Percentiles rank a stretch among this genome's conserved stretches.
Conservation (phyloP, 1,139 yeast genomes). For the Arxiozyma telluris region DNA sequence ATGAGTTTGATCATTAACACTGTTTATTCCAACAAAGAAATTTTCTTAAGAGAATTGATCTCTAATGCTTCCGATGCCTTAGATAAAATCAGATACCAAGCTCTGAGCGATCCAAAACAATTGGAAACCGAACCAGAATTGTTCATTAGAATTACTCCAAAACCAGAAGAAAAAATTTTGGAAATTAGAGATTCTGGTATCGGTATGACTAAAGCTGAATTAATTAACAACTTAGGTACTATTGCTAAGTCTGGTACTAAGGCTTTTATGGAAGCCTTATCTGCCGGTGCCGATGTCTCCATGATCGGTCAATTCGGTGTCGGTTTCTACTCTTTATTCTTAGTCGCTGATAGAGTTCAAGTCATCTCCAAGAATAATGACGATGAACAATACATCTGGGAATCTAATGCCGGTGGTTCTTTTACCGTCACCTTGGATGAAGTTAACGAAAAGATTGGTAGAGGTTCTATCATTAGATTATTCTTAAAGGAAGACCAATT, state of each 20-base stretch:
- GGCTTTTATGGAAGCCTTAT: slow-evolving; percentile 97
- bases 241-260: slow-evolving; percentile 99
- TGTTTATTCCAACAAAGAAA: slow-evolving; percentile 98
- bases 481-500: slow-evolving; percentile 98
- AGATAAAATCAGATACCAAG: slow-evolving; percentile 96
- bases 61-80: slow-evolving; percentile 96
- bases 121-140: slow-evolving; percentile 94
- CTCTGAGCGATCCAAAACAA: slow-evolving; percentile 83
- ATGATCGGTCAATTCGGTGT: slow-evolving; percentile 99
- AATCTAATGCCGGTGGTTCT: slow-evolving; percentile 99
- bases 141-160: slow-evolving; percentile 95
- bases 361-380: slow-evolving; percentile 98
- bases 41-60: slow-evolving; percentile 96
- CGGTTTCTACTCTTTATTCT: slow-evolving; percentile 99
- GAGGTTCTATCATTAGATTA: slow-evolving; percentile 94
- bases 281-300: slow-evolving; percentile 99
- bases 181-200: slow-evolving; percentile 99
- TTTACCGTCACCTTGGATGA: slow-evolving; percentile 93
- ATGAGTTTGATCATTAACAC: slow-evolving; percentile 99
- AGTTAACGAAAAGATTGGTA: slow-evolving; percentile 71
- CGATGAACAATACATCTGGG: slow-evolving; percentile 99
- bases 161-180: slow-evolving; percentile 84
- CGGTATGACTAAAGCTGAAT: slow-evolving; percentile 99
- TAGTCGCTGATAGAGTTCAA: slow-evolving; percentile 98
- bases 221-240: slow-evolving; percentile 98